These are phyloP conservation scores for Pseudocercospora cruenta DNA, from an alignment of 2,329 filamentous ascomycete species.

Conservation along the genomic window DNA sequence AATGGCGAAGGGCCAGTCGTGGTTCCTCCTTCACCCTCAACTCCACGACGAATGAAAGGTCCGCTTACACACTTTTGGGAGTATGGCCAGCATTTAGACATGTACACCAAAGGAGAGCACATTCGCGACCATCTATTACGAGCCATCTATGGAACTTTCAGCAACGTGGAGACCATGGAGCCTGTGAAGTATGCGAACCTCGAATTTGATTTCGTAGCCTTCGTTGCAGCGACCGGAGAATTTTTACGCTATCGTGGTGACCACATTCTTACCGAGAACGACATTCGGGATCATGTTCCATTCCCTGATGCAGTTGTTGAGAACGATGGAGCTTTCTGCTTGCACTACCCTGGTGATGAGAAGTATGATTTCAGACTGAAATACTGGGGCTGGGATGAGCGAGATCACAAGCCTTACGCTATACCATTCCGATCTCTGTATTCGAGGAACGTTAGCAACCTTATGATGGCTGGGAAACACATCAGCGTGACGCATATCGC, in stretches of 20 bases:
- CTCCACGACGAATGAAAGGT: neutral
- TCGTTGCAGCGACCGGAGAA: neutral
- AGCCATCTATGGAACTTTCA: conserved; percentile 5
- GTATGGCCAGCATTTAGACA: conserved; percentile 3
- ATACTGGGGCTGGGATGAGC: neutral
- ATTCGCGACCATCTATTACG: conserved; percentile 5
- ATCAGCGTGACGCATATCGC: neutral
- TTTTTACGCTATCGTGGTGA: conserved; percentile 3
- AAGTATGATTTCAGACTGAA: conserved; percentile 4
- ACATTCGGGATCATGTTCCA: neutral
- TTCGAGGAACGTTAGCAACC: neutral
- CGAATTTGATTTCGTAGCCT: neutral
- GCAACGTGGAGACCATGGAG: neutral
- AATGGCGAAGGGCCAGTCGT: conserved; percentile 8
- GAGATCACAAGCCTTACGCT: neutral
- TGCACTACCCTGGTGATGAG: neutral
- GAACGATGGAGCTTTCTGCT: neutral
- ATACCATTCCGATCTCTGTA: conserved; percentile 4
- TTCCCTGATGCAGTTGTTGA: conserved; percentile 5
- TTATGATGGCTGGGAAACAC: neutral
- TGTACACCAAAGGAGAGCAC: neutral
- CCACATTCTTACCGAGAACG: neutral
- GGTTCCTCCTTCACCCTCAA: neutral
- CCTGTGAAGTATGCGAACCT: neutral
- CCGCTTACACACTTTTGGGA: conserved; percentile 6